Conservation (phyloP, 2,329 filamentous ascomycete genomes). For the Aspergillus quadricinctus region DNA sequence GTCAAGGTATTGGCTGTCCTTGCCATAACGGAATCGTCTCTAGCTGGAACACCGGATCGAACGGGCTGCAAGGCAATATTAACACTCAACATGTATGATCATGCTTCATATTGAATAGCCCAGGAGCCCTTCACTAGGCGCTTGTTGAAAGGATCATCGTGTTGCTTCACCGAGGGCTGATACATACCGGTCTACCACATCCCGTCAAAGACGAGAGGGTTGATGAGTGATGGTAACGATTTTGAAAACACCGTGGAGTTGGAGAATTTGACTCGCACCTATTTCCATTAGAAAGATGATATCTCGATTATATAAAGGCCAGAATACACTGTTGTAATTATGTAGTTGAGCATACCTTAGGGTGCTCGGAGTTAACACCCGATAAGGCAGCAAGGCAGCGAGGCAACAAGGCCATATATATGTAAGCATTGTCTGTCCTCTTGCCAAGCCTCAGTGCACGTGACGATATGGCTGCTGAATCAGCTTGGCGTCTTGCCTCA, state of each 20-base stretch:
- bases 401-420: neutral
- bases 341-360: neutral
- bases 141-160: neutral
- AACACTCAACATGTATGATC: too few species aligned
- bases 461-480: constrained; percentile 9
- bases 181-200: neutral
- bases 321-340: neutral
- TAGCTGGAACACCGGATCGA: neutral
- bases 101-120: neutral
- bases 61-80: neutral
- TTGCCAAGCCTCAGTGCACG: constrained; percentile 7
- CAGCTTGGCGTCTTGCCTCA: constrained; percentile 18
- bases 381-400: too few species aligned
- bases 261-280: neutral
- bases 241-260: neutral
- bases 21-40: neutral
- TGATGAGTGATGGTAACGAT: neutral
- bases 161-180: neutral
- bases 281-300: neutral
- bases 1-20: neutral
- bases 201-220: neutral
- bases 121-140: neutral
- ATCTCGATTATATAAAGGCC: neutral
- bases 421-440: constrained; percentile 5
- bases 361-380: too few species aligned